phyloP scores from a whole-genome alignment of 108 stramenopile genomes.

The Skeletonema tropicum region DNA sequence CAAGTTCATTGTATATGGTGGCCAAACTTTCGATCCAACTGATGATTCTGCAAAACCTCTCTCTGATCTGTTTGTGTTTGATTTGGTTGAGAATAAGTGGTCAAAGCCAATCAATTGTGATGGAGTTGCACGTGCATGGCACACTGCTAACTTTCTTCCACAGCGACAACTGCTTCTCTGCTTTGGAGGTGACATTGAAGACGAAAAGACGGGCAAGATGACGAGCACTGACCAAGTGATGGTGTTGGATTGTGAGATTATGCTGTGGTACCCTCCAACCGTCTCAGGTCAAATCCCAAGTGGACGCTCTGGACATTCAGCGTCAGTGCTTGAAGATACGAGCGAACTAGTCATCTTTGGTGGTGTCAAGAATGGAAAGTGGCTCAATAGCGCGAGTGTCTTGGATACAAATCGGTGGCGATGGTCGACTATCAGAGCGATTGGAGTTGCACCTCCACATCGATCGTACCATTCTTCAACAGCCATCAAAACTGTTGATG shows the following conservation, averaged over 20 bases:
- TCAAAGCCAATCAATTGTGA: constrained; percentile 69
- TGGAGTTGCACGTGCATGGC: constrained; percentile 78
- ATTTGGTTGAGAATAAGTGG: constrained; percentile 60
- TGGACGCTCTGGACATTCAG: constrained; percentile 77
- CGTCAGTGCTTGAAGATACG: constrained; percentile 60
- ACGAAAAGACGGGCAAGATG: constrained; percentile 52
- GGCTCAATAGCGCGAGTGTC: constrained; percentile 66
- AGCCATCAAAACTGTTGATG: constrained; percentile 18
- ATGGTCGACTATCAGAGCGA: constrained; percentile 66
- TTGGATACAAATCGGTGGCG: constrained; percentile 78
- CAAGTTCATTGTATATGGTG: constrained; percentile 81
- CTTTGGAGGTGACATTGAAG: constrained; percentile 79
- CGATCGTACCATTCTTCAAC: constrained; percentile 71
- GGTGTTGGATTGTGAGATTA: constrained; percentile 85
- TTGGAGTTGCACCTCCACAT: constrained; percentile 71
- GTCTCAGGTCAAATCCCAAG: constrained; percentile 71
- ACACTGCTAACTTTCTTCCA: constrained; percentile 79
- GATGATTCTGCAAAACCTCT: constrained; percentile 47
- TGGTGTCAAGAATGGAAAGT: constrained; percentile 81
- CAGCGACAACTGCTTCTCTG: constrained; percentile 72
- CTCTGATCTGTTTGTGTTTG: constrained; percentile 67
- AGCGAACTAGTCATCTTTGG: constrained; percentile 83
- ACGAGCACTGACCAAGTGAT: constrained; percentile 60
- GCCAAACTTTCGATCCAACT: constrained; percentile 60
- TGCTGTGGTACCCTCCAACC: constrained; percentile 59